Conservation (phyloP, 2,329 filamentous ascomycete genomes). For the Pseudocercospora fuligena region DNA sequence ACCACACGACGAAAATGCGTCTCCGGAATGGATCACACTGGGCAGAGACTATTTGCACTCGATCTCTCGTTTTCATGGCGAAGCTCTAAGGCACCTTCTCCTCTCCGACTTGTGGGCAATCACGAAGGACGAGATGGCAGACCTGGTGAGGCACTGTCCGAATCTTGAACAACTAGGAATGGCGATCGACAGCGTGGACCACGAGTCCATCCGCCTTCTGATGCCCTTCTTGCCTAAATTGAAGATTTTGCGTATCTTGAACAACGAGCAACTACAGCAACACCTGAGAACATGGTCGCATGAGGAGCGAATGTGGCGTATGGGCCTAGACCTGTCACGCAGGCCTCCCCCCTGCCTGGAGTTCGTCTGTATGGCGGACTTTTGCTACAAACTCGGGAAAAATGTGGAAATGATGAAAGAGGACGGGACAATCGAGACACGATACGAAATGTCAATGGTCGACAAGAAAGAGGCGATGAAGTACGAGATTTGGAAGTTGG, state of each 20-base stretch:
- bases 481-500: conserved; percentile 53
- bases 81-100: conserved; percentile 60
- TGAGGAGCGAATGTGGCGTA: conserved; percentile 41
- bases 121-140: conserved; percentile 53
- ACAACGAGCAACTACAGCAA: conserved; percentile 31
- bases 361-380: conserved; percentile 48
- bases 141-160: conserved; percentile 59
- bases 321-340: conserved; percentile 29
- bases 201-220: conserved; percentile 45
- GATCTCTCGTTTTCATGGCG: conserved; percentile 57
- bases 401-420: conserved; percentile 26
- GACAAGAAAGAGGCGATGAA: conserved; percentile 45
- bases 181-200: conserved; percentile 61
- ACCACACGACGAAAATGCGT: conserved; percentile 20
- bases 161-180: conserved; percentile 64
- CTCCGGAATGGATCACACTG: conserved; percentile 39
- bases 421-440: conserved; percentile 32
- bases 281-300: conserved; percentile 25
- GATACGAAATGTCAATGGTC: conserved; percentile 40
- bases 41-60: conserved; percentile 55
- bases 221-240: conserved; percentile 47
- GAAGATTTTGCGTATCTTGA: conserved; percentile 47
- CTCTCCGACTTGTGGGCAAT: conserved; percentile 62
- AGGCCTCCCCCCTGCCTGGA: conserved; percentile 34
- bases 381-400: conserved; percentile 45